Evolutionary conservation across 2,329 filamentous ascomycete genomes (phyloP).

Genomic region (Paramyrothecium sp.): DNA sequence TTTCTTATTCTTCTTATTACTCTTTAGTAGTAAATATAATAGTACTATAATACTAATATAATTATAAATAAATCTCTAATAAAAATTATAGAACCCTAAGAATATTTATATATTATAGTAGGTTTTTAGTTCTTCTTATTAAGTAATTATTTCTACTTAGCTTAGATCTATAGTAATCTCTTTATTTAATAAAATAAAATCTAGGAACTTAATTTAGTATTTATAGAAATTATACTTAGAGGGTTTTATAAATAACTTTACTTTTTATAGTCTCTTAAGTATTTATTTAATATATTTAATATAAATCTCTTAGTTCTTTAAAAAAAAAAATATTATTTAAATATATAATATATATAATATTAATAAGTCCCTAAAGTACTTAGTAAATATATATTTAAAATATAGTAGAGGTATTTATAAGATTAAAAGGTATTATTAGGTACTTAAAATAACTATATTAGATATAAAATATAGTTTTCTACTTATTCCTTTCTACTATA

Average conservation of each 20-base stretch:
- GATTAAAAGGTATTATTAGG: conserved; percentile 10
- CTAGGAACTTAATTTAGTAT: conserved; percentile 4
- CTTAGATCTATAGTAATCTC: conserved; percentile 4
- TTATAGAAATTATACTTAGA: conserved; percentile 9
- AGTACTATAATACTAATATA: conserved; percentile 3
- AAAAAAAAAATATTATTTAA: conserved; percentile 15
- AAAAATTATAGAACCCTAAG: conserved; percentile 6
- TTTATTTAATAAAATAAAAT: conserved; percentile 4
- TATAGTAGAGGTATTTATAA: conserved; percentile 11
- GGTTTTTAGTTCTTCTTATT: not conserved
- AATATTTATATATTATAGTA: conserved; percentile 5
- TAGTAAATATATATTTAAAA: conserved; percentile 14
- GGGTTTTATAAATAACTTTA: conserved; percentile 8
- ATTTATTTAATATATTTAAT: conserved; percentile 8
- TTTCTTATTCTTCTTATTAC: conserved; percentile 1
- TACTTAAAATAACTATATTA: conserved; percentile 14
- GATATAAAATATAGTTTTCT: conserved; percentile 9
- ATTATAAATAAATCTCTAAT: conserved; percentile 2
- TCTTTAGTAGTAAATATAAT: conserved; percentile 3
- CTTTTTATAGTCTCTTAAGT: conserved; percentile 5
- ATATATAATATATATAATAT: conserved; percentile 13
- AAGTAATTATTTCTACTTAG: conserved; percentile 4
- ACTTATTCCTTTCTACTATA: conserved; percentile 8
- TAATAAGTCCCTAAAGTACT: conserved; percentile 8
- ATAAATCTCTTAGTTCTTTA: conserved; percentile 7